Conservation (phyloP, 2,329 filamentous ascomycete species). For the Penicillium sclerotiorum region DNA sequence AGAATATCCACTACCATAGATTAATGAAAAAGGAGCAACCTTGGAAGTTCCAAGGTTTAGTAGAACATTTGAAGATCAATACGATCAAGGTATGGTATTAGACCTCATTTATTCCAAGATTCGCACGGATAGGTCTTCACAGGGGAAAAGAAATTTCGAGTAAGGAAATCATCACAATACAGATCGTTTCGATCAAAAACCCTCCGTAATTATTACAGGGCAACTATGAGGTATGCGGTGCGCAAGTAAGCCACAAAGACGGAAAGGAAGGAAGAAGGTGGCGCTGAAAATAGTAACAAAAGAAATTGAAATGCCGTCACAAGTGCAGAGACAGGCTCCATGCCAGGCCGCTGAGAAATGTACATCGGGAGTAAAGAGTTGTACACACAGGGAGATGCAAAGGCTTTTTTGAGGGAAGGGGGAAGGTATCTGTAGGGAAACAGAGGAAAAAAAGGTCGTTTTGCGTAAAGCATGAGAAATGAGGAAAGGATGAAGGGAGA, state of each 20-base stretch:
- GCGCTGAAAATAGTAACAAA: constrained; percentile 10
- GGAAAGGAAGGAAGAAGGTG: constrained; percentile 14
- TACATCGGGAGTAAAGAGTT: constrained; percentile 21
- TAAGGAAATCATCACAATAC: constrained; percentile 21
- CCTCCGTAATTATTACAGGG: constrained; percentile 24
- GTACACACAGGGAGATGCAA: constrained; percentile 21
- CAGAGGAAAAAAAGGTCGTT: constrained; percentile 3
- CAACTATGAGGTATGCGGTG: constrained; percentile 28
- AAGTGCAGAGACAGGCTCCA: too few relatives aligned
- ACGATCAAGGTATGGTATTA: constrained; percentile 33
- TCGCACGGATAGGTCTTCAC: constrained; percentile 28
- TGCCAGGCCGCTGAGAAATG: too few relatives aligned
- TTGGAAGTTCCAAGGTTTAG: too few relatives aligned
- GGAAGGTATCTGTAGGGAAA: constrained; percentile 8
- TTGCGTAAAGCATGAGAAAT: background rate
- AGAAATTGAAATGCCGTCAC: constrained; percentile 14
- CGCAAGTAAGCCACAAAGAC: constrained; percentile 27
- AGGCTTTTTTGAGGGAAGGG: constrained; percentile 15
- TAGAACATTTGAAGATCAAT: too few relatives aligned
- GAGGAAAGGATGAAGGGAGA: constrained; percentile 14
- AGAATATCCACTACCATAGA: too few relatives aligned
- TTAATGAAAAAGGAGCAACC: too few relatives aligned
- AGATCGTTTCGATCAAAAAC: constrained; percentile 12
- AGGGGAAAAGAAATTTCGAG: too few relatives aligned
- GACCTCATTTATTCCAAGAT: constrained; percentile 36